Percentiles rank a stretch among this genome's conserved stretches.
phyloP scores from a whole-genome alignment of 805 yeast species.

The Clavispora vitiphila region DNA sequence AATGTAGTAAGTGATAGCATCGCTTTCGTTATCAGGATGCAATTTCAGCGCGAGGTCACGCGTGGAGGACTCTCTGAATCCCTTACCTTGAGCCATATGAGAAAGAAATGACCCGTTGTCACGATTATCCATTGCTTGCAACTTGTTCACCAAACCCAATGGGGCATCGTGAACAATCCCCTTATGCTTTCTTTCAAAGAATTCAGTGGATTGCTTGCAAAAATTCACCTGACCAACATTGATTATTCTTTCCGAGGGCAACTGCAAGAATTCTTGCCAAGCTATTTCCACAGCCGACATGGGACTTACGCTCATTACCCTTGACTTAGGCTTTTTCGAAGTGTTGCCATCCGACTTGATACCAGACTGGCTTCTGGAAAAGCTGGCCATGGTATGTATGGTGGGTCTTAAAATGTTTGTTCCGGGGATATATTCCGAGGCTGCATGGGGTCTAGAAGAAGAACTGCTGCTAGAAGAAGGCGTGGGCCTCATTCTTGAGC shows the following conservation, averaged over 20 bases:
- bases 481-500: not conserved
- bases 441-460: slow-evolving; percentile 23
- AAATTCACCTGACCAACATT: slow-evolving; percentile 25
- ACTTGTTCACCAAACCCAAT: slow-evolving; percentile 32
- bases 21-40: slow-evolving; percentile 5
- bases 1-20: slow-evolving; percentile 9
- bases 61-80: slow-evolving; percentile 6
- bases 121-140: slow-evolving; percentile 16
- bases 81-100: slow-evolving; percentile 34
- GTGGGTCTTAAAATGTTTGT: slow-evolving; percentile 54
- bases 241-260: slow-evolving; percentile 53
- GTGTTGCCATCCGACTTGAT: not conserved
- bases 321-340: slow-evolving; percentile 19
- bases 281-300: slow-evolving; percentile 51
- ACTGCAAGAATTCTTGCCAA: slow-evolving; percentile 51
- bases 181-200: slow-evolving; percentile 51
- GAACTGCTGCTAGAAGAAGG: slow-evolving; percentile 10
- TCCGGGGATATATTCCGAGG: slow-evolving; percentile 53
- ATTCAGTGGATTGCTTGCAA: slow-evolving; percentile 39
- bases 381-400: slow-evolving; percentile 31
- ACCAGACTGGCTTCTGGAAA: slow-evolving; percentile 9
- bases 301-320: slow-evolving; percentile 38
- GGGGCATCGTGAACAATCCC: slow-evolving; percentile 60
- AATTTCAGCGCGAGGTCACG: not conserved
- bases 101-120: slow-evolving; percentile 25